Evolutionary conservation across 768 basidiomycete genomes (phyloP).

Genomic region (Lactarius hatsudake): DNA sequence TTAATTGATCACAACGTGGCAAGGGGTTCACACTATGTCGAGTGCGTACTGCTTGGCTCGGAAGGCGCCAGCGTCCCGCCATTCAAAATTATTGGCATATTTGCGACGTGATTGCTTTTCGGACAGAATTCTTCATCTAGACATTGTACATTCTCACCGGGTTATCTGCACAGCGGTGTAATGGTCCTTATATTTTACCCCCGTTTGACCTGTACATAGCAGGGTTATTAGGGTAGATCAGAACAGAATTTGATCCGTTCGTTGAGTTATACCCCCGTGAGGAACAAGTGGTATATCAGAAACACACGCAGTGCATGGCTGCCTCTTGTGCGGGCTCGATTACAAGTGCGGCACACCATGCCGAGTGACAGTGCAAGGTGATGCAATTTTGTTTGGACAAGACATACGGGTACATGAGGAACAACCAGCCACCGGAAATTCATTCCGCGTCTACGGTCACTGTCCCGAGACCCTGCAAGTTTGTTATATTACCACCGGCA

Average conservation of each 20-base stretch:
- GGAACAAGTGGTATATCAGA: neutral
- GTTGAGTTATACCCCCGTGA: neutral
- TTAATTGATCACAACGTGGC: constrained; percentile 86
- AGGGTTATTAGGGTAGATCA: neutral
- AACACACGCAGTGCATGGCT: neutral
- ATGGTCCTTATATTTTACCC: constrained; percentile 2
- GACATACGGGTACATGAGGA: constrained; percentile 2
- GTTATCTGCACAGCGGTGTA: neutral
- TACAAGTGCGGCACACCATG: neutral
- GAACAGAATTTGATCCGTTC: neutral
- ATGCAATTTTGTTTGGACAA: constrained; percentile 4
- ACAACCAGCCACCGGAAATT: constrained; percentile 24
- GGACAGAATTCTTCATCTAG: neutral
- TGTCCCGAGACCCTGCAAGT: constrained; percentile 76
- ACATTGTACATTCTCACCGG: neutral
- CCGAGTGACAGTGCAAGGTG: neutral
- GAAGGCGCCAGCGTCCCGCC: constrained; percentile 75
- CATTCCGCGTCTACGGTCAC: constrained; percentile 79
- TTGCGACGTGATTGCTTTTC: constrained; percentile 55
- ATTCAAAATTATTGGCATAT: constrained; percentile 92
- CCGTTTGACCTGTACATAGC: constrained; percentile 1
- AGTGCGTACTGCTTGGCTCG: constrained; percentile 85
- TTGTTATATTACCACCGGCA: constrained; percentile 19
- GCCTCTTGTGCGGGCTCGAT: neutral
- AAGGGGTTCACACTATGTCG: constrained; percentile 90